These are phyloP conservation scores for Nematodospora valgi DNA, from an alignment of 805 yeast genomes.

Conservation along the genomic window DNA sequence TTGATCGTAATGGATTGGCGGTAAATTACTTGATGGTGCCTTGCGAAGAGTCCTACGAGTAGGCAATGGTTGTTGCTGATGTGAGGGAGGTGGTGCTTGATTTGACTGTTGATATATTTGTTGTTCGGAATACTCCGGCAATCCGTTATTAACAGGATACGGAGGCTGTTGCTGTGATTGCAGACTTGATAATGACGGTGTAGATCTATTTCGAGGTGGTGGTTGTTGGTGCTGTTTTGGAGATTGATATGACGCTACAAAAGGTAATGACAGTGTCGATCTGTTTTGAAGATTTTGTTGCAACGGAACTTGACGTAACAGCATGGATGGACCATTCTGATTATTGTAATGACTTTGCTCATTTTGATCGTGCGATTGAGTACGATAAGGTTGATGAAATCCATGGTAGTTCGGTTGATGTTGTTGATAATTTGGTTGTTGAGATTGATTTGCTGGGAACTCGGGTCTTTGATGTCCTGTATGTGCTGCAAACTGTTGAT, in stretches of 20 bases:
- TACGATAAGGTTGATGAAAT: conserved; percentile 8
- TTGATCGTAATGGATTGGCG: conserved; percentile 16
- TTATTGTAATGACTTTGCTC: background rate
- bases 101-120: conserved; percentile 19
- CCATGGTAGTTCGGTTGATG: conserved; percentile 11
- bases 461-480: conserved; percentile 1
- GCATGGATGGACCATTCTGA: too few species aligned
- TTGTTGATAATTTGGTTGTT: conserved; percentile 9
- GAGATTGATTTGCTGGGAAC: conserved; percentile 6
- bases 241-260: conserved; percentile 7
- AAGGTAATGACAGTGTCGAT: conserved; percentile 7
- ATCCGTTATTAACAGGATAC: background rate
- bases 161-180: too few species aligned
- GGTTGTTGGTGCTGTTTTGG: conserved; percentile 9
- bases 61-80: conserved; percentile 9
- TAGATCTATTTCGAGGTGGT: conserved; percentile 2
- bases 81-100: conserved; percentile 7
- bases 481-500: conserved; percentile 1
- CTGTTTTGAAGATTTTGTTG: conserved; percentile 1
- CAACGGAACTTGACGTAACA: too few species aligned
- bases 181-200: conserved; percentile 1
- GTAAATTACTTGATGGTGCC: conserved; percentile 15
- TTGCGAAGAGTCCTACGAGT: conserved; percentile 11
- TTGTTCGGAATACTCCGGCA: conserved; percentile 12
- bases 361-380: conserved; percentile 1